Percentiles rank a stretch among this genome's conserved stretches.
These are phyloP conservation scores for Neckera pumila DNA, from an alignment of 225 moss, liverwort and hornwort species.

Conservation along the genomic window DNA sequence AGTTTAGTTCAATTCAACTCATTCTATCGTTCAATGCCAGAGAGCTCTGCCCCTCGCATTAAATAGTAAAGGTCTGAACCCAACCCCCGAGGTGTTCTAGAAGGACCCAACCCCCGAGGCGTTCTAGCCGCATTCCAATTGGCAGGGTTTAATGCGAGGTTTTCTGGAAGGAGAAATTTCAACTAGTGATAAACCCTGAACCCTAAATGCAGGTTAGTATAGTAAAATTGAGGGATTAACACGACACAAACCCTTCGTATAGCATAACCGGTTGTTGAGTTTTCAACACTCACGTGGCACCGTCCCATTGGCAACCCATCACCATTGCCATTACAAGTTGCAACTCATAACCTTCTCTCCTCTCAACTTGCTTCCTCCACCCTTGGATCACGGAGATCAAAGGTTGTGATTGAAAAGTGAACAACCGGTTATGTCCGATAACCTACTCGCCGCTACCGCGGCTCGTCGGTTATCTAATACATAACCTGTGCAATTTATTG, in stretches of 20 bases:
- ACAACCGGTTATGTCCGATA: too few species aligned
- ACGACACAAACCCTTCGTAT: background rate
- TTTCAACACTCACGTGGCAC: too few species aligned
- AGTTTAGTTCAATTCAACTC: background rate
- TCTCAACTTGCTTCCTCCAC: too few species aligned
- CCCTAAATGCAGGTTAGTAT: background rate
- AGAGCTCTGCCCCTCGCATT: background rate
- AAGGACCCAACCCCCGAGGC: background rate
- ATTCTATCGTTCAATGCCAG: background rate
- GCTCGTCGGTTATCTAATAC: too few species aligned
- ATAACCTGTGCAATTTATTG: background rate
- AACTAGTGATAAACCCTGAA: background rate
- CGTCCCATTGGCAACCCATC: too few species aligned
- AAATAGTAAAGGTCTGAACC: background rate
- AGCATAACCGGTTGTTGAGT: too few species aligned
- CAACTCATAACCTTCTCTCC: too few species aligned
- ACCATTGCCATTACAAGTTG: too few species aligned
- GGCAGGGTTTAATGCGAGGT: background rate
- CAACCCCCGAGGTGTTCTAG: background rate
- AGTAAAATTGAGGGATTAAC: background rate
- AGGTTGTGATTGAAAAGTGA: too few species aligned
- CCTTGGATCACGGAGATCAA: too few species aligned
- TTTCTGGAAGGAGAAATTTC: background rate
- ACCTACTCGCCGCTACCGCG: too few species aligned
- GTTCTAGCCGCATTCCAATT: too few species aligned